These are phyloP conservation scores for Paradendryphiella salina DNA, from an alignment of 2,329 filamentous ascomycete genomes.

Conservation along the genomic window DNA sequence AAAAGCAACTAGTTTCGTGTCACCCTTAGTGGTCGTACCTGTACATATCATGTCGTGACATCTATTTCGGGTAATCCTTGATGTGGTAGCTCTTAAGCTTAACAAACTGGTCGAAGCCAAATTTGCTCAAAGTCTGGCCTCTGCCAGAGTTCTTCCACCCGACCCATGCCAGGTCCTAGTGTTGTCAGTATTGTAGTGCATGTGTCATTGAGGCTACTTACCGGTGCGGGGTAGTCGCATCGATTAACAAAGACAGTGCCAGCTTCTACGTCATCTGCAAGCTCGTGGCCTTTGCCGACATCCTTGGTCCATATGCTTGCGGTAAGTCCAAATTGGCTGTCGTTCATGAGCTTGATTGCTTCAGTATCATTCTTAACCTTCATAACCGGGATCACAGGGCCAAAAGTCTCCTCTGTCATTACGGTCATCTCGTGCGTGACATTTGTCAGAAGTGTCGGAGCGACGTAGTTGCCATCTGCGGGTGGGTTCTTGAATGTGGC, in stretches of 20 bases:
- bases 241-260: conserved; percentile 96
- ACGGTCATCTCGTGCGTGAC: conserved; percentile 83
- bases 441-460: conserved; percentile 77
- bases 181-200: conserved; percentile 14
- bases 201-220: conserved; percentile 56
- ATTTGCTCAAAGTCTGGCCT: conserved; percentile 84
- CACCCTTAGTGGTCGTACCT: conserved; percentile 16
- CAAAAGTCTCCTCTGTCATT: conserved; percentile 95
- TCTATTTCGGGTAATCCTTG: conserved; percentile 71
- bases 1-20: conserved; percentile 22
- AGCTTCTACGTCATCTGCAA: conserved; percentile 81
- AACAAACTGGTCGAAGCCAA: conserved; percentile 93
- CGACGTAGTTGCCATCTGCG: conserved; percentile 82
- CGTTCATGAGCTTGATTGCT: conserved; percentile 86
- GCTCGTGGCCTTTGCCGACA: conserved; percentile 69
- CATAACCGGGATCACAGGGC: conserved; percentile 88
- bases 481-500: conserved; percentile 73
- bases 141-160: conserved; percentile 97
- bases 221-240: conserved; percentile 87
- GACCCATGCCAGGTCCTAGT: conserved; percentile 88
- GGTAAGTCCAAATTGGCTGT: conserved; percentile 90
- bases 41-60: conserved; percentile 11
- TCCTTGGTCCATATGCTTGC: conserved; percentile 99
- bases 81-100: conserved; percentile 96
- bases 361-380: conserved; percentile 80